These are phyloP conservation scores for Colletotrichum somersetense DNA, from an alignment of 2,329 filamentous ascomycete species.

Conservation along the genomic window DNA sequence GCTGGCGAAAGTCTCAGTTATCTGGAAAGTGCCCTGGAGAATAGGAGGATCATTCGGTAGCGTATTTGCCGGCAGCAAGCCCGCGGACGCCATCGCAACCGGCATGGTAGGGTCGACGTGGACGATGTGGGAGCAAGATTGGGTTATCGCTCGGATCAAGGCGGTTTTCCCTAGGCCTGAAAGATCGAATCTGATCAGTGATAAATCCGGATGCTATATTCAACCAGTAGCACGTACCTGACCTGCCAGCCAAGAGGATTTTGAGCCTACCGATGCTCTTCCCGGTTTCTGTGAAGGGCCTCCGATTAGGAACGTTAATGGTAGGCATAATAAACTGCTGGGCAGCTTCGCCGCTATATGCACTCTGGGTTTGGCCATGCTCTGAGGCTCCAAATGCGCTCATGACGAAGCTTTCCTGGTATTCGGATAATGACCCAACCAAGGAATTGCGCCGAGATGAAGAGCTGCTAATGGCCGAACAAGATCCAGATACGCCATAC, in stretches of 20 bases:
- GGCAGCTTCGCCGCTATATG: constrained; percentile 60
- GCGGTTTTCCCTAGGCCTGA: constrained; percentile 89
- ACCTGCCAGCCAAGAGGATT: constrained; percentile 85
- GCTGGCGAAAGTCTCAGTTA: constrained; percentile 81
- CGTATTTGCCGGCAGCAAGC: constrained; percentile 16
- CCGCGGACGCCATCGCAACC: constrained; percentile 23
- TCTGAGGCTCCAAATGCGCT: constrained; percentile 36
- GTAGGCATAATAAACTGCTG: constrained; percentile 98
- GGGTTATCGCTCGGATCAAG: constrained; percentile 88
- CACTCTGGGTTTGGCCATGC: constrained; percentile 22
- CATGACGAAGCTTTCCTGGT: constrained; percentile 48
- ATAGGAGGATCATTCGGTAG: constrained; percentile 12
- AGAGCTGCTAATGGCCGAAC: constrained; percentile 60
- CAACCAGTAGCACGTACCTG: constrained; percentile 63
- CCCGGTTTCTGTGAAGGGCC: constrained; percentile 90
- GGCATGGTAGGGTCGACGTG: constrained; percentile 79
- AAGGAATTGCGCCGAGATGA: constrained; percentile 67
- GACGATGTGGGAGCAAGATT: constrained; percentile 90
- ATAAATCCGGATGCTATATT: constrained; percentile 21
- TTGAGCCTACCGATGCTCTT: constrained; percentile 88
- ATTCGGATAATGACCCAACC: constrained; percentile 61
- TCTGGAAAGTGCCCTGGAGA: constrained; percentile 45
- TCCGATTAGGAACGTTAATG: constrained; percentile 87
- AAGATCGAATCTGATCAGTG: constrained; percentile 36
- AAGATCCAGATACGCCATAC: constrained; percentile 55